Percentiles rank a stretch among this genome's conserved stretches.
Evolutionary conservation across 2,329 filamentous ascomycete genomes (phyloP).

Genomic region (Penicillium sp.): DNA sequence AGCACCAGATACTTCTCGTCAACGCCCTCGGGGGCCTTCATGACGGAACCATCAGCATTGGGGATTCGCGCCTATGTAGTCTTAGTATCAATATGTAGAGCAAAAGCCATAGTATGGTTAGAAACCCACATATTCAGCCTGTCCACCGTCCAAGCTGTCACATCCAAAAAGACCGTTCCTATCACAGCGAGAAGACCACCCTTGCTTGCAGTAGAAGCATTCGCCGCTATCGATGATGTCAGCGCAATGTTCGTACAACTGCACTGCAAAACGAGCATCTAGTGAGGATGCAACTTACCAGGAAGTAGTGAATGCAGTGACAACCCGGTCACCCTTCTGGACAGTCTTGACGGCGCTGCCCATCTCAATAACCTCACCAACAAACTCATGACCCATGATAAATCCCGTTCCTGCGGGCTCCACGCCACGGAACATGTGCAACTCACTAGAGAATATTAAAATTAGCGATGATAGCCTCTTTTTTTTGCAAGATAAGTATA

Average conservation of each 20-base stretch:
- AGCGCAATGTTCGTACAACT: constrained; percentile 2
- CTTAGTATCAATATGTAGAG: constrained; percentile 14
- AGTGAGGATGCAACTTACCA: constrained; percentile 53
- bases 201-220: constrained; percentile 82
- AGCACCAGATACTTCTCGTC: constrained; percentile 73
- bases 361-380: constrained; percentile 67
- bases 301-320: constrained; percentile 78
- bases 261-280: not conserved
- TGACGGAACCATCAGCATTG: constrained; percentile 74
- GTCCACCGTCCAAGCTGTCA: constrained; percentile 67
- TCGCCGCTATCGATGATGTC: constrained; percentile 48
- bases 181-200: constrained; percentile 73
- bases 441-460: constrained; percentile 56
- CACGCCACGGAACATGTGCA: constrained; percentile 82
- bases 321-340: constrained; percentile 71
- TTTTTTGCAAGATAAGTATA: not conserved
- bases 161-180: constrained; percentile 70
- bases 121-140: constrained; percentile 67
- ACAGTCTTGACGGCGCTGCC: constrained; percentile 68
- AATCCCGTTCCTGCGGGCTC: constrained; percentile 65
- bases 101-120: not conserved
- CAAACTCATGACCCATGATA: constrained; percentile 79
- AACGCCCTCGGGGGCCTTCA: constrained; percentile 69
- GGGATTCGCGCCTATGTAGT: constrained; percentile 65
- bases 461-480: not conserved